Evolutionary conservation across 129 eudicot genomes (phyloP).

Genomic region (Kitagawia praeruptora): DNA sequence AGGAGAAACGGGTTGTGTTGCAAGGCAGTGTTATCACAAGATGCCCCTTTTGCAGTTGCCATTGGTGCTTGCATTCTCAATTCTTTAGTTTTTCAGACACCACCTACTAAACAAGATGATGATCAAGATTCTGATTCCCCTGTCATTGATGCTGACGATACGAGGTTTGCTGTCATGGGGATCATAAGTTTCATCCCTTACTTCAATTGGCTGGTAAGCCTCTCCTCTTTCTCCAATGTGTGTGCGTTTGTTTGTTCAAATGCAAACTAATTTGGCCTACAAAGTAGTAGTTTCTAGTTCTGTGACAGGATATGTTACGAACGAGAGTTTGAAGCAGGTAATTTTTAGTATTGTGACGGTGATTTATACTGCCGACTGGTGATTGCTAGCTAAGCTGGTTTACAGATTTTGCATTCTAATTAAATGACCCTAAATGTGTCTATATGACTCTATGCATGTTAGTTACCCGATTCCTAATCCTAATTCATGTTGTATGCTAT

Average conservation of each 20-base stretch:
- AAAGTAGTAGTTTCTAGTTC: not conserved
- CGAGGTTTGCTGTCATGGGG: constrained; percentile 89
- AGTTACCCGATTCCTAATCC: not conserved
- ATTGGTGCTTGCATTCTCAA: constrained; percentile 69
- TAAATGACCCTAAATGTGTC: not conserved
- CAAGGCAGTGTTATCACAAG: constrained; percentile 52
- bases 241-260: not conserved
- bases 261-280: not conserved
- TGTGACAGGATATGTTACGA: not conserved
- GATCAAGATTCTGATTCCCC: constrained; percentile 38
- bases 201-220: constrained; percentile 87
- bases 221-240: not conserved
- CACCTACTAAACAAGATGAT: constrained; percentile 33
- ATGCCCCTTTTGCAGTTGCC: constrained; percentile 69
- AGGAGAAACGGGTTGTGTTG: constrained; percentile 40
- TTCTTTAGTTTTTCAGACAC: constrained; percentile 57
- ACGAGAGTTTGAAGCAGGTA: no score
- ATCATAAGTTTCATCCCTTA: constrained; percentile 91
- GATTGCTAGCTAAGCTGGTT: not conserved
- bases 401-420: not conserved
- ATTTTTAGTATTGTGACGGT: not conserved
- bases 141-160: constrained; percentile 58
- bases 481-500: not conserved
- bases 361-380: not conserved
- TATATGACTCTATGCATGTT: not conserved